Percentiles rank a stretch among this genome's conserved stretches.
These are phyloP conservation scores for Blastosporella zonata DNA, from an alignment of 1,284 basidiomycete species.

Conservation along the genomic window DNA sequence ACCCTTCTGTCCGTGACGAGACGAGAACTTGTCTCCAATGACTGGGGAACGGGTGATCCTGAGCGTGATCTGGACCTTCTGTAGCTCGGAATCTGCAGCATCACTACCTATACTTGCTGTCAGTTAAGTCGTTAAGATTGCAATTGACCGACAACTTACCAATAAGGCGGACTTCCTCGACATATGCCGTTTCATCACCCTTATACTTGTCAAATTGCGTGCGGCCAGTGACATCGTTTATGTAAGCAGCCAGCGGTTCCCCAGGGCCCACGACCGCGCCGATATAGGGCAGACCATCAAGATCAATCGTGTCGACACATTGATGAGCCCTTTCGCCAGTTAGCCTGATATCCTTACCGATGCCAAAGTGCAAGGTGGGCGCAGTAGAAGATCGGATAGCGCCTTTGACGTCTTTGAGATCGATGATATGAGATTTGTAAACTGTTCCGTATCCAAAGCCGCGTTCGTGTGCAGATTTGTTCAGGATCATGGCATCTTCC, in stretches of 20 bases:
- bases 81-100: conserved; percentile 81
- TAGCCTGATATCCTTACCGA: conserved; percentile 73
- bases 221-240: conserved; percentile 82
- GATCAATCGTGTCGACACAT: conserved; percentile 66
- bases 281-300: conserved; percentile 83
- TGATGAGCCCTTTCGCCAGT: conserved; percentile 55
- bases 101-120: conserved; percentile 63
- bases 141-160: conserved; percentile 43
- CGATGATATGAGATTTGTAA: conserved; percentile 93
- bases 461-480: conserved; percentile 98
- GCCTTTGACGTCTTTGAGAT: conserved; percentile 81
- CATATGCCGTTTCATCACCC: conserved; percentile 89
- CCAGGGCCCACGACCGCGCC: conserved; percentile 75
- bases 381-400: conserved; percentile 51
- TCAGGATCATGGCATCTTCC: conserved; percentile 99
- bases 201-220: conserved; percentile 96
- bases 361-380: conserved; percentile 80
- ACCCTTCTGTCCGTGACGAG: conserved; percentile 98
- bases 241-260: conserved; percentile 82
- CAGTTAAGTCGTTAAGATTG: background rate
- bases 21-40: conserved; percentile 99
- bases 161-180: conserved; percentile 91
- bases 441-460: conserved; percentile 97
- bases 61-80: conserved; percentile 93
- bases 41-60: conserved; percentile 94